These are phyloP conservation scores for Aspergillus hancockii DNA, from an alignment of 495 filamentous ascomycete genomes.

Conservation along the genomic window DNA sequence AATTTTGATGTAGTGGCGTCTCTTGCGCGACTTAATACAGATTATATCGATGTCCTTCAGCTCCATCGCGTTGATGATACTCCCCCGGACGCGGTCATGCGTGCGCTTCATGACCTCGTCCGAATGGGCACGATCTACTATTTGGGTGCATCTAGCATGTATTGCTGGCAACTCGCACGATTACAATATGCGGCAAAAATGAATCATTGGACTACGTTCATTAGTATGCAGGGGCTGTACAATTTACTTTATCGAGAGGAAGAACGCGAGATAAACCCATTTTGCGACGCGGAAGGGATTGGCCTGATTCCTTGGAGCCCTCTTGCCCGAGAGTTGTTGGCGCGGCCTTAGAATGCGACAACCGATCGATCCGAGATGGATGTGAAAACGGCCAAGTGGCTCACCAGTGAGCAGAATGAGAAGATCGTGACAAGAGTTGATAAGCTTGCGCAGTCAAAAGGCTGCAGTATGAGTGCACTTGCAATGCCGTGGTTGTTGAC, in stretches of 20 bases:
- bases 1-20: constrained; percentile 54
- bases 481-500: constrained; percentile 61
- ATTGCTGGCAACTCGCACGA: constrained; percentile 42
- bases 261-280: constrained; percentile 71
- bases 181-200: constrained; percentile 45
- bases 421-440: constrained; percentile 57
- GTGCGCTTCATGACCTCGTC: constrained; percentile 68
- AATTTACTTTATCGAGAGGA: constrained; percentile 72
- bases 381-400: not conserved
- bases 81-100: constrained; percentile 70
- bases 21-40: constrained; percentile 46
- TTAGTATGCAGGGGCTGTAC: constrained; percentile 70
- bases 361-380: constrained; percentile 12
- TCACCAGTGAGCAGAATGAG: constrained; percentile 23
- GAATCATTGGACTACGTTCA: constrained; percentile 69
- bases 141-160: constrained; percentile 55
- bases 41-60: constrained; percentile 58
- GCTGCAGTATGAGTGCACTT: constrained; percentile 57
- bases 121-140: constrained; percentile 64
- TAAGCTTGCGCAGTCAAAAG: constrained; percentile 58
- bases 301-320: constrained; percentile 68
- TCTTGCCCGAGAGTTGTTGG: constrained; percentile 53
- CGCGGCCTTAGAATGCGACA: constrained; percentile 37
- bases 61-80: constrained; percentile 55
- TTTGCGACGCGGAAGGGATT: constrained; percentile 67